phyloP scores from a whole-genome alignment of 1,284 basidiomycete species.

The Cutaneotrichosporon sp. region DNA sequence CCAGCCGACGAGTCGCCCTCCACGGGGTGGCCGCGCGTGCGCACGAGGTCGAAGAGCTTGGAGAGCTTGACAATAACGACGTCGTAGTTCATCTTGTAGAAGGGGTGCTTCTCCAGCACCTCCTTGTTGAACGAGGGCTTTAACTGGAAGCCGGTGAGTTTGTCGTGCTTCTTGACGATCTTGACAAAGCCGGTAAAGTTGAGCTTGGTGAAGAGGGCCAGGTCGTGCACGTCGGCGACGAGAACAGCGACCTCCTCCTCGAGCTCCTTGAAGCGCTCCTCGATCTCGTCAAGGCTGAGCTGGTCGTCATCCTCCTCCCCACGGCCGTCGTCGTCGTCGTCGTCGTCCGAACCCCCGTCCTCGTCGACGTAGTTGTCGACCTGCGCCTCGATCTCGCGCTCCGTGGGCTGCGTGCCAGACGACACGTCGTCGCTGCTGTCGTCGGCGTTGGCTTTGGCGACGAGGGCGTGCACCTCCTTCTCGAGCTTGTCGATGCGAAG shows the following conservation, averaged over 20 bases:
- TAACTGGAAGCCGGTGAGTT: conserved; percentile 62
- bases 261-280: conserved; percentile 83
- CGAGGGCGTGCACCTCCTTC: conserved; percentile 72
- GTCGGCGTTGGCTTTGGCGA: conserved; percentile 52
- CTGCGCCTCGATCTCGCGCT: conserved; percentile 38
- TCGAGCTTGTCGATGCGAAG: conserved; percentile 78
- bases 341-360: conserved; percentile 59
- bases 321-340: conserved; percentile 59
- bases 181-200: conserved; percentile 99
- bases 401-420: conserved; percentile 3
- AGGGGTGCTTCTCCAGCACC: conserved; percentile 91
- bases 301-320: conserved; percentile 55
- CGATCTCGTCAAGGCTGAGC: conserved; percentile 70
- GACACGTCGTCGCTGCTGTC: conserved; percentile 54
- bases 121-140: conserved; percentile 72
- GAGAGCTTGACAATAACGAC: conserved; percentile 95
- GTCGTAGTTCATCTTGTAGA: conserved; percentile 71
- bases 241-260: conserved; percentile 95
- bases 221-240: conserved; percentile 97
- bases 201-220: conserved; percentile 91
- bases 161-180: conserved; percentile 89
- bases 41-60: conserved; percentile 91
- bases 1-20: conserved; percentile 92
- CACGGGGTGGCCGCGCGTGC: conserved; percentile 91
- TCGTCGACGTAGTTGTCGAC: conserved; percentile 58